Evolutionary conservation across 495 filamentous ascomycete genomes (phyloP), one percentile per base, ranked within the genome.

Genomic region (Penicillium robsamsonii): DNA sequence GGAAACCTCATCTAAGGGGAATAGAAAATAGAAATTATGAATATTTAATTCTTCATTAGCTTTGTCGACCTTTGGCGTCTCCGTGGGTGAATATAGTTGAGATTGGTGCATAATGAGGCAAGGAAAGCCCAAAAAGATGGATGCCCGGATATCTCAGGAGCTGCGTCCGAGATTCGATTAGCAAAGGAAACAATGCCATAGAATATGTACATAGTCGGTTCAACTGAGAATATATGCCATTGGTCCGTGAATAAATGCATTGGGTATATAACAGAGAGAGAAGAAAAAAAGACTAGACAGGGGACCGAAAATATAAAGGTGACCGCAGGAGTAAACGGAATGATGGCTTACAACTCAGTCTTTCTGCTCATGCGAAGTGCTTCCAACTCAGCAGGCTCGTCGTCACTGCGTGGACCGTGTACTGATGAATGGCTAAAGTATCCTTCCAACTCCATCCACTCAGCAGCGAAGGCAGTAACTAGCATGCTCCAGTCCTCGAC

Each of bases 361-460:
- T 72, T 75, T 41, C 66, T 70, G 47, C 59, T 58, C 30, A 66
- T 37, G 25, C 50, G 50, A n/a, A 57, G 59, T 17, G 60, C 61
- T 37, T 67, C 58, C 47, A 41, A 48, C 41, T 66, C 55, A 5
- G 42, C 31, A n/a, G 31, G 24, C 6, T 54, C 57, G 37, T 62
- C 62, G 10, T 57, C 46, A 44, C 50, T 55, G 37, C 55, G 40
- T 40, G 27, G 24, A 31, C 47, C 31, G 18, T 20, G 9, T 1
- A 27, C 37, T 4, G 38, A 46, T 11, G 35, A 4, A 13, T 60
- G 44, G 8, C 55, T 57, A 33, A 67, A 61, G 24, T 60, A 85
- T 3, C 85, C 87, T 56, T 94, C 91, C 58, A 96, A 65, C 54
- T 95, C 94, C 85, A 98, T 84, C 91, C 91, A 97, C 70, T 96